Base-by-base conservation (phyloP, 345 rosid species). In the Gossypium herbaceum region DNA sequence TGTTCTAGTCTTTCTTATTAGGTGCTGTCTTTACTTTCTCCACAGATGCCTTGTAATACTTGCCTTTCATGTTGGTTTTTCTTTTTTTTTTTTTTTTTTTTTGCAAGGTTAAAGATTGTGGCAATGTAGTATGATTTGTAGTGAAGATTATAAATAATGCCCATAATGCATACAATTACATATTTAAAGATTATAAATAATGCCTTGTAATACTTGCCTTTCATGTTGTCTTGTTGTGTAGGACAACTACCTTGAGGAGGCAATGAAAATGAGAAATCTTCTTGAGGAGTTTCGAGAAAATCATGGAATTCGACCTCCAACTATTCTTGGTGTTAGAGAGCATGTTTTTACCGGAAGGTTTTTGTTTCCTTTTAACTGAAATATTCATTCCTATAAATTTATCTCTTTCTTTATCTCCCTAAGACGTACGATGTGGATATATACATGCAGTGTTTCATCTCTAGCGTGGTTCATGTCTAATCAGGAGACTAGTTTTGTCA, bases 381-480 rank as follows among this genome's bases (percentile, higher is more conserved):
- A 41, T 55, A 9, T 1, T 75, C 43, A 19, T 48, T 73, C 66
- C 9, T 39, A 41, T 55, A 16, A 8, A 29, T 73, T 75, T 51
- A 52, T 66, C 74, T 6, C 16, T 77, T 12, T 57, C 24, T 65
- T 75, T 48, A 73, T 76, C 57, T 77, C 78, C 72, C 77, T 78
- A 57, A 76, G 39, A 13, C 48, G 17, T 55, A 22, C 71, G 13
- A 69, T 81, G 72, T 77, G 62, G 67, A 62, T 77, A 43, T 81
- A 55, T 75, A 55, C 56, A 62, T 86, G 85, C 94, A 95, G 99
- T 93, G 99, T 95, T 76, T 95, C 99, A 70, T 95, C 98, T 74
- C 82, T 95, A 79, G 99, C 99, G 48, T 86, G 89, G 98, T 95
- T 95, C 82, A 95, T 95, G 99, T 95, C 99, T 81, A 95, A 95